Conservation (phyloP, 495 filamentous ascomycete genomes). For the Neurospora tetrasperma region DNA sequence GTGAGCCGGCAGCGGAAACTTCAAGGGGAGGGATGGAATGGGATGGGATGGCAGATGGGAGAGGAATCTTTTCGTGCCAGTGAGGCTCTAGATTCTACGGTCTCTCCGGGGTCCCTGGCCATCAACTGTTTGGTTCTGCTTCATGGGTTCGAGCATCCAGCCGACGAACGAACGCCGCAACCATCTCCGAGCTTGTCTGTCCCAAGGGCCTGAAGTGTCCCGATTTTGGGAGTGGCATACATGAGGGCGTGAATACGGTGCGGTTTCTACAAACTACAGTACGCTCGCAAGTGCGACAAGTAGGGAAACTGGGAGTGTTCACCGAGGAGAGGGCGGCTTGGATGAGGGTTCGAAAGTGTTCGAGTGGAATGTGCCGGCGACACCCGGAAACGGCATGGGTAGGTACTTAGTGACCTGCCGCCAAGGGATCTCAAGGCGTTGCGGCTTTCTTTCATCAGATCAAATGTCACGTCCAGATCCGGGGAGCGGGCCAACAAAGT, state of each 20-base stretch:
- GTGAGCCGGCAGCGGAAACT: neutral
- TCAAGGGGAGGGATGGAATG: neutral
- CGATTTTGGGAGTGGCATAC: neutral
- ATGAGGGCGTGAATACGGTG: neutral
- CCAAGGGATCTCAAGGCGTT: neutral
- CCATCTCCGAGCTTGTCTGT: neutral
- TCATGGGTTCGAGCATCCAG: neutral
- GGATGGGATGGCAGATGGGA: neutral
- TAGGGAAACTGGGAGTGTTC: neutral
- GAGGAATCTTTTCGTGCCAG: neutral
- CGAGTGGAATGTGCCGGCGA: constrained; percentile 4
- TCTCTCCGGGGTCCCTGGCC: neutral
- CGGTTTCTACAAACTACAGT: neutral
- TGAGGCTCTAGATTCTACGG: neutral
- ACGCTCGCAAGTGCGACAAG: neutral
- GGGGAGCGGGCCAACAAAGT: neutral
- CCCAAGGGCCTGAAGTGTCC: neutral
- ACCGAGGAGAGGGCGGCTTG: neutral
- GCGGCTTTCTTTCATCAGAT: neutral
- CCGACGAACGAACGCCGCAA: neutral
- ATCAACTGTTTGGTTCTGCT: neutral
- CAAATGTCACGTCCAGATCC: neutral
- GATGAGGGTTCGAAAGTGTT: neutral
- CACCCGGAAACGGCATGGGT: constrained; percentile 4
- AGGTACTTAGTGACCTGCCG: neutral